Base-by-base conservation (phyloP, 257 asterid species). In the Nemophila menziesii region DNA sequence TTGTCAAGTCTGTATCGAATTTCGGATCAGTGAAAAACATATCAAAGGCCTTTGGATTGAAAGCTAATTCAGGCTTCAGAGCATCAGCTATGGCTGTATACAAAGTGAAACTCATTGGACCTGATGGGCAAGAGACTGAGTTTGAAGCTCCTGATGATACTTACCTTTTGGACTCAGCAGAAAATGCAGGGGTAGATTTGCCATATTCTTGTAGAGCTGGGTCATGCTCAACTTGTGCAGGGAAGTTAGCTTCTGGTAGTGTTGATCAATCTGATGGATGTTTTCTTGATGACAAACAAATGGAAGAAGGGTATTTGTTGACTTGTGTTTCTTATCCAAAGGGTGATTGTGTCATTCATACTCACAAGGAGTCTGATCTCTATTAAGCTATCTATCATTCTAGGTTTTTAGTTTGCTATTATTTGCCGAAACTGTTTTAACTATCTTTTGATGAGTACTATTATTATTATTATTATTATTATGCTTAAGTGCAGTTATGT, bases 141-240 rank as follows among this genome's bases (percentile, higher is more conserved):
- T 8, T 56, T 6, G 55, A 56, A 22, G 55, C 46, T 14, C 33
- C n/a, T 0, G 55, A 56, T 20, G 55, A 56, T 20, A 26, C 15
- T 9, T 47, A 48, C 49, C 39, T 56, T 1, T 43, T 47, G 6
- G 55, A 56, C 18, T 22, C 44, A 6, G 62, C 44, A 2, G 55
- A 56, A 38, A 27, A 33, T 39, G 55, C 43, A 1, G 55, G 53
- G 5, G 0, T 56, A 1, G 62, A 39, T 4, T 21, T 56, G 12
- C 49, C 62, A 40, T 56, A 38, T 19, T 56, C 62, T 14, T 56
- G 49, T 46, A 22, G 49, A n/a, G 62, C 62, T 14, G 62, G 55
- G 26, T 14, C 62, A 15, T 56, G 62, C 44, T 56, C 55, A 12
- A 47, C 50, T n/a, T 56, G 62, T 19, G 49, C 50, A 1, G 62